Percentiles rank a stretch among this genome's conserved stretches.
phyloP scores from a whole-genome alignment of 2,329 filamentous ascomycete genomes.

The Tolypocladium paradoxum region DNA sequence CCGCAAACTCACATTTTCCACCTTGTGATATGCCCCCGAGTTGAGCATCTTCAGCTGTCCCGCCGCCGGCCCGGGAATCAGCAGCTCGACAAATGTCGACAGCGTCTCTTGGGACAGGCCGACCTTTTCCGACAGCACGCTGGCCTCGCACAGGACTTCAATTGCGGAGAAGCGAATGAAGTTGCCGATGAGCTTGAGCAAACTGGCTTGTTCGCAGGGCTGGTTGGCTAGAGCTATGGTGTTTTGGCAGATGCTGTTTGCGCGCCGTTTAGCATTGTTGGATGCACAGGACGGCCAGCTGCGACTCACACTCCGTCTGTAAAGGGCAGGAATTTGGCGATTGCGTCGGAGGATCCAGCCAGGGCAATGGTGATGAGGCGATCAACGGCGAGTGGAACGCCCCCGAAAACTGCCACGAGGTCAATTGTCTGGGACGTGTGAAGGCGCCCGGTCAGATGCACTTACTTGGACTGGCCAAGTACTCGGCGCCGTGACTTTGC shows the following conservation, averaged over 20 bases:
- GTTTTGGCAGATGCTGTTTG: not conserved
- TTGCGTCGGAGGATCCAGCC: not conserved
- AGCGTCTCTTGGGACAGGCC: not conserved
- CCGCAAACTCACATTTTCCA: not conserved
- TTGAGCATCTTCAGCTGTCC: not conserved
- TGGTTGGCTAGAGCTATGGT: not conserved
- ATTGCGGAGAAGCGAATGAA: not conserved
- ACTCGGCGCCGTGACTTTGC: not conserved
- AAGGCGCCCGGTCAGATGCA: accelerated
- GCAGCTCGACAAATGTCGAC: not conserved
- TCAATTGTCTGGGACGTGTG: not conserved
- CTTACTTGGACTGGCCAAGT: not conserved
- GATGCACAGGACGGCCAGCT: not conserved
- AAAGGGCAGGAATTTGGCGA: not conserved
- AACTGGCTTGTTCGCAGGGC: not conserved
- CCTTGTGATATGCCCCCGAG: not conserved
- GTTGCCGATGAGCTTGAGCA: not conserved
- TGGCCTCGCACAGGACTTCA: not conserved
- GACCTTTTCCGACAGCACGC: not conserved
- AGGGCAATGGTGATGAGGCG: not conserved
- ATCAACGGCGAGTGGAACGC: not conserved
- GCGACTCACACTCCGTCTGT: not conserved
- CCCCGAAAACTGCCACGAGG: not conserved
- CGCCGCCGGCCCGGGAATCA: not conserved
- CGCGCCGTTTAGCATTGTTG: not conserved